These are phyloP conservation scores for Brassica juncea DNA, from an alignment of 345 rosid species.

Conservation along the genomic window DNA sequence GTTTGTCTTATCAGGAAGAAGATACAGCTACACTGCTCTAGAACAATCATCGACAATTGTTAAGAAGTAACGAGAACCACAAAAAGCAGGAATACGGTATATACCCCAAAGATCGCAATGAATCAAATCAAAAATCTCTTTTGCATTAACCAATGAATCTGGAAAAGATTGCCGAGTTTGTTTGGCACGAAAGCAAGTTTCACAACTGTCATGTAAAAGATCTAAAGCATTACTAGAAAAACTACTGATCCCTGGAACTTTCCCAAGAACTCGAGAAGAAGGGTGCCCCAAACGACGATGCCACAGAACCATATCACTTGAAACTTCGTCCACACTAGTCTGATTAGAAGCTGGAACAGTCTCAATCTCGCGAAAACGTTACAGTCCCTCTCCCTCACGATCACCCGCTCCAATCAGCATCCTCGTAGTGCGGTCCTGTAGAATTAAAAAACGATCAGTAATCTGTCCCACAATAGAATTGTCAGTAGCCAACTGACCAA, in stretches of 20 bases:
- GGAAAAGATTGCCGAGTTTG: not conserved
- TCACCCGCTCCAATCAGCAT: conserved; percentile 1
- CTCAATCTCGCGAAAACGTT: not conserved
- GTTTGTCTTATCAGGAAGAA: not conserved
- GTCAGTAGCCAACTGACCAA: not conserved
- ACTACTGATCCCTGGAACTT: not conserved
- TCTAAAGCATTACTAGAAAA: not conserved
- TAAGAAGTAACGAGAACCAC: not conserved
- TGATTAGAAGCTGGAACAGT: not conserved
- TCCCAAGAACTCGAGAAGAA: not conserved
- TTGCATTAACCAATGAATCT: not conserved
- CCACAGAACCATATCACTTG: not conserved
- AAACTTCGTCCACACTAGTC: not conserved
- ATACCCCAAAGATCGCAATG: not conserved
- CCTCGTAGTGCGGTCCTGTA: conserved; percentile 5
- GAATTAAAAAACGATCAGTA: not conserved
- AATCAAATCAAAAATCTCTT: not conserved
- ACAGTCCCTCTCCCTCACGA: conserved; percentile 1
- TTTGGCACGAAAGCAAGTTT: not conserved
- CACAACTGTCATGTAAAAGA: not conserved
- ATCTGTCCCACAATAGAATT: not conserved
- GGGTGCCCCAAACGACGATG: not conserved
- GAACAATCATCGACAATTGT: not conserved
- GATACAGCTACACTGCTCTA: not conserved
- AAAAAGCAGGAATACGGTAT: not conserved